Conservation (phyloP, 2,329 filamentous ascomycete genomes). For the Penicillium sp. region DNA sequence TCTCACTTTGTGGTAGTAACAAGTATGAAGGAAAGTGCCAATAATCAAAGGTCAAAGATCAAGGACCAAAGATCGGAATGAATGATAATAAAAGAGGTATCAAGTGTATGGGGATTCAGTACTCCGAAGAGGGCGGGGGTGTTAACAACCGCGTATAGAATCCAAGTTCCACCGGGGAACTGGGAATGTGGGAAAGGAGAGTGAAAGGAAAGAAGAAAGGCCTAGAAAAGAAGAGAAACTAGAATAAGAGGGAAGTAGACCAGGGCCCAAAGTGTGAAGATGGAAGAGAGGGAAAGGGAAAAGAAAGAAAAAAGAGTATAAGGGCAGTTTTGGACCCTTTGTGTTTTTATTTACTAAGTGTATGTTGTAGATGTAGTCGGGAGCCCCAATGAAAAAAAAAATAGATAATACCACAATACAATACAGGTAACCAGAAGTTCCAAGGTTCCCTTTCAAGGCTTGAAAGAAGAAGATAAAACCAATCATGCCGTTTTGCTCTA, state of each 20-base stretch:
- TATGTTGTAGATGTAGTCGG: slow-evolving; percentile 7
- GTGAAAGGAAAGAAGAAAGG: slow-evolving; percentile 15
- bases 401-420: neutral
- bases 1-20: neutral
- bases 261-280: neutral
- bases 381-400: slow-evolving; percentile 19
- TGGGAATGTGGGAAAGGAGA: slow-evolving; percentile 15
- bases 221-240: slow-evolving; percentile 11
- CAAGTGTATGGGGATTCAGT: slow-evolving; percentile 5
- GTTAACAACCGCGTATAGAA: slow-evolving; percentile 10
- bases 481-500: slow-evolving; percentile 35
- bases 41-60: neutral
- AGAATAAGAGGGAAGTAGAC: slow-evolving; percentile 6
- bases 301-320: slow-evolving; percentile 3
- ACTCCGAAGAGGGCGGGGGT: slow-evolving; percentile 5
- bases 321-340: slow-evolving; percentile 15
- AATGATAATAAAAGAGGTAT: slow-evolving; percentile 2
- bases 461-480: slow-evolving; percentile 8
- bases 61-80: slow-evolving; percentile 5
- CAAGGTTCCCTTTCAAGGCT: too few species aligned
- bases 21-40: neutral
- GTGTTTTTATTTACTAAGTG: slow-evolving; percentile 22
- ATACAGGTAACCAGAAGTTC: neutral
- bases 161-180: slow-evolving; percentile 43
- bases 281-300: neutral